Base-by-base conservation (phyloP, 2,329 filamentous ascomycete species). In the Colletotrichum melonis region DNA sequence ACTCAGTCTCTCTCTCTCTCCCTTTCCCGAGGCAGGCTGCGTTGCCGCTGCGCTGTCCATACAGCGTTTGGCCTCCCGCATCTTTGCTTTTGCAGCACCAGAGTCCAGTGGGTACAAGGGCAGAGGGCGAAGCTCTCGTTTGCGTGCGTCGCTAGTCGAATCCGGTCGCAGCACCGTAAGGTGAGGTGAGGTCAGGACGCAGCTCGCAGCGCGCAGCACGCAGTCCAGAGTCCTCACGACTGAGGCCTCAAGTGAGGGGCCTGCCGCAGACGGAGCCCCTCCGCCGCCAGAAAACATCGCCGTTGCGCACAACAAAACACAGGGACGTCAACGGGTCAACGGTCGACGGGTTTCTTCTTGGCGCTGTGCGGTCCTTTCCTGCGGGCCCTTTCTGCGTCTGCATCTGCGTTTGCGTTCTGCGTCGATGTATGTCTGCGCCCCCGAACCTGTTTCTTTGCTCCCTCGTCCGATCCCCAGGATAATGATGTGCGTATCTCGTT, bases 341-440 rank as follows among this genome's bases (percentile, higher is more conserved):
- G 66, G 59, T 55, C 54, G 38, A 64, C 22, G 32, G 42, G 59
- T 59, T 19, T n/a, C 16, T 56, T 6, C 70, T 73, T 73, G 67
- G 70, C 70, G 67, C 67, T 70, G 70, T 56, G 60, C 46, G 58
- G 70, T 73, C 67, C 70, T 73, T 73, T 70, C 54, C 60, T 70
- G 70, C 67, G 62, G 32, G 35, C 49, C 52, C 63, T 26, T 26
- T 56, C 59, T 65, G 63, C 67, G 32, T 57, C 28, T 38, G 12
- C 35, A 12, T 19, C 35, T 69, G 32, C 32, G 32, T 56, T 69
- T 32, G 30, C 30, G 30, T 32, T 32, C 32, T 35, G 32, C 32
- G 32, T 12, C 32, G 11, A 35, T 35, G 32, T 35, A 35, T 52
- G 52, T 16, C 26, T 55, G 52, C 52, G 52, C 22, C 19, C 28